Conservation (phyloP, 768 basidiomycete species). For the Holtermannia corniformis region DNA sequence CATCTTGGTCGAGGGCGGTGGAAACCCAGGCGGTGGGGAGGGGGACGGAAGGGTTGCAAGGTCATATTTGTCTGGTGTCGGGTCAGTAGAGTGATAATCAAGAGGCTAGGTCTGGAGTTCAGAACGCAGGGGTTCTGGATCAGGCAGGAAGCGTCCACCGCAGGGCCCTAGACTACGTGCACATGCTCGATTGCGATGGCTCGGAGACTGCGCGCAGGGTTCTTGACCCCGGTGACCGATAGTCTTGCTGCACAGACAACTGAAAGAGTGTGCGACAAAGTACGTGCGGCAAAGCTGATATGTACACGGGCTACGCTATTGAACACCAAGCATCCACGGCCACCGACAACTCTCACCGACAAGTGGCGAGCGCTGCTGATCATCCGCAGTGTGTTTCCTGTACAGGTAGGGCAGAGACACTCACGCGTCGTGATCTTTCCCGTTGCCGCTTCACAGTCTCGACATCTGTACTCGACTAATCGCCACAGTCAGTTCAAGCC, state of each 20-base stretch:
- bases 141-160: too few species aligned
- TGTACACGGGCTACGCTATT: too few species aligned
- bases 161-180: too few species aligned
- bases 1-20: constrained; percentile 2
- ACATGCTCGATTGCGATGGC: too few species aligned
- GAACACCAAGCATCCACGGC: too few species aligned
- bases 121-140: too few species aligned
- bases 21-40: constrained; percentile 16
- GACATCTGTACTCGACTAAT: constrained; percentile 11
- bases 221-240: too few species aligned
- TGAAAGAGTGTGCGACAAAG: too few species aligned
- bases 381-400: constrained; percentile 13
- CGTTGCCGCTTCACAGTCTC: background rate
- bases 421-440: background rate
- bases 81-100: background rate
- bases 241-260: too few species aligned
- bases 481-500: background rate
- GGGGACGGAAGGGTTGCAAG: constrained; percentile 21
- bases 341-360: too few species aligned
- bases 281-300: too few species aligned
- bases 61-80: constrained; percentile 17
- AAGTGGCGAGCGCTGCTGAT: constrained; percentile 6
- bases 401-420: constrained; percentile 21
- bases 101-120: constrained; percentile 1
- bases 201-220: too few species aligned